These are phyloP conservation scores for Ceratocystis destructans DNA, from an alignment of 2,329 filamentous ascomycete species.

Conservation along the genomic window DNA sequence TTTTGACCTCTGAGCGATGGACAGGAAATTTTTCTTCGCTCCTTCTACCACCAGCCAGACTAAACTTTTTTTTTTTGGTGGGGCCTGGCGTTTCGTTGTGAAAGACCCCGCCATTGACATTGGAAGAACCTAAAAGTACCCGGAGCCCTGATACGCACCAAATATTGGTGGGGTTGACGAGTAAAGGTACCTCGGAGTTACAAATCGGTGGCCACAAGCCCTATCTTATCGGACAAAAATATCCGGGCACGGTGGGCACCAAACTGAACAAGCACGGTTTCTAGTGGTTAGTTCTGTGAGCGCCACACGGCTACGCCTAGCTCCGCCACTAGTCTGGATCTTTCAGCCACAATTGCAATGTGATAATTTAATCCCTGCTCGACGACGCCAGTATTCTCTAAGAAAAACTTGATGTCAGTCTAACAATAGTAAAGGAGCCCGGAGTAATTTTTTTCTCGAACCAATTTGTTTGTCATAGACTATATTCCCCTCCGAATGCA, in stretches of 20 bases:
- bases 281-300: conserved; percentile 14
- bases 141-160: conserved; percentile 7
- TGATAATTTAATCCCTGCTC: background rate
- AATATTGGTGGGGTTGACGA: background rate
- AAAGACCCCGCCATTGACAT: conserved; percentile 17
- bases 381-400: background rate
- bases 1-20: conserved; percentile 19
- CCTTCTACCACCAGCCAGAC: conserved; percentile 18
- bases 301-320: conserved; percentile 18
- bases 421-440: background rate
- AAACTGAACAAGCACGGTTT: conserved; percentile 14
- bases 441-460: background rate
- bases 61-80: conserved; percentile 19
- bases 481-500: too few relatives aligned
- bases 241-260: conserved; percentile 16
- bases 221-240: conserved; percentile 19
- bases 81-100: conserved; percentile 17
- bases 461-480: background rate
- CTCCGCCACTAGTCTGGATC: conserved; percentile 11
- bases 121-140: conserved; percentile 16
- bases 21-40: conserved; percentile 19
- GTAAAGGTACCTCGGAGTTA: conserved; percentile 16
- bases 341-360: background rate
- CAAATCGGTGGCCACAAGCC: conserved; percentile 19
- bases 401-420: background rate